A percentile compares a stretch with the other conserved stretches of the same genome.
These are phyloP conservation scores for Phytophthora kernoviae DNA, from an alignment of 352 stramenopile species.

Conservation along the genomic window DNA sequence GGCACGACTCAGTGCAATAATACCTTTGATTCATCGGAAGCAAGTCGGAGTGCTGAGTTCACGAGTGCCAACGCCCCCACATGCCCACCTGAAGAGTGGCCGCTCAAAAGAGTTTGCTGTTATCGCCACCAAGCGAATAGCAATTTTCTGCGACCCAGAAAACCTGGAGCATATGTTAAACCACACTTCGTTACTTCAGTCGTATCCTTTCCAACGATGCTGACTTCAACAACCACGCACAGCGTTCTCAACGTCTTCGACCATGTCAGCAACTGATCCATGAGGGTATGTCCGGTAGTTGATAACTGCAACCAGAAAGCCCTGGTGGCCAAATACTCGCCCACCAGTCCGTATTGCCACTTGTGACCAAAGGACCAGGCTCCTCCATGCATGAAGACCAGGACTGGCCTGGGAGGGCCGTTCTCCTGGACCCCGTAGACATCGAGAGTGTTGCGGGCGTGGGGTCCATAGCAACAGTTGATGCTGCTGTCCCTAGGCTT, in stretches of 20 bases:
- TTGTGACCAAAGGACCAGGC: conserved; percentile 84
- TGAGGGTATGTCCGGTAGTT: conserved; percentile 92
- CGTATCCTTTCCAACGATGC: neutral
- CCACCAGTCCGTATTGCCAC: conserved; percentile 79
- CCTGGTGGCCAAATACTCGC: conserved; percentile 59
- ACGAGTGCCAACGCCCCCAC: conserved; percentile 59
- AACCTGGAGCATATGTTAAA: conserved; percentile 32
- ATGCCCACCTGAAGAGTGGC: conserved; percentile 72
- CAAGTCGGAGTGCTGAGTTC: conserved; percentile 52
- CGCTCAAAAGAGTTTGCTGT: conserved; percentile 54
- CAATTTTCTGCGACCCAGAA: conserved; percentile 62
- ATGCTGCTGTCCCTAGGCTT: conserved; percentile 27
- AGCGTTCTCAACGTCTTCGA: conserved; percentile 83
- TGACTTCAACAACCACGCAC: conserved; percentile 31
- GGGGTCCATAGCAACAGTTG: conserved; percentile 48
- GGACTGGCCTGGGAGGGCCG: conserved; percentile 50
- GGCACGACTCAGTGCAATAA: neutral
- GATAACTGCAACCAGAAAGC: conserved; percentile 84
- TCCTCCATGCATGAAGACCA: conserved; percentile 93
- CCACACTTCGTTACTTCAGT: conserved; percentile 5
- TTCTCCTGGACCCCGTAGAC: conserved; percentile 53
- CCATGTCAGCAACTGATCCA: conserved; percentile 85
- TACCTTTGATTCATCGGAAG: conserved; percentile 24
- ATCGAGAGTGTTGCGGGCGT: conserved; percentile 64
- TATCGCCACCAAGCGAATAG: conserved; percentile 53